These are phyloP conservation scores for Arbutus unedo DNA, from an alignment of 148 eudicot species.

Conservation along the genomic window DNA sequence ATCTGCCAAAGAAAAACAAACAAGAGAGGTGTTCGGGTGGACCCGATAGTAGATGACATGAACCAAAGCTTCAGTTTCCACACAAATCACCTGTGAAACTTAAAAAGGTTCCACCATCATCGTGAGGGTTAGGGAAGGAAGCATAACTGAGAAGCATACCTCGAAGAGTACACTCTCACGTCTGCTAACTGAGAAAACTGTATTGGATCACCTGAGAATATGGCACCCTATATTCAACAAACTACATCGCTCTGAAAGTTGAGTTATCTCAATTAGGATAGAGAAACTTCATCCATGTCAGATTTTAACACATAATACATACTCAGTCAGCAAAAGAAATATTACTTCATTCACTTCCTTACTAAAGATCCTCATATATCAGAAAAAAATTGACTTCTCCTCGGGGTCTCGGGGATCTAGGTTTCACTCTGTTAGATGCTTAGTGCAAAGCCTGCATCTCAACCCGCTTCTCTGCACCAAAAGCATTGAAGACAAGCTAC, in stretches of 20 bases:
- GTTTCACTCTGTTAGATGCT: slow-evolving; percentile 60
- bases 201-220: slow-evolving; percentile 37
- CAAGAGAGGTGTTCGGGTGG: too few relatives aligned
- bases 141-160: slow-evolving; percentile 79
- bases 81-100: slow-evolving; percentile 17
- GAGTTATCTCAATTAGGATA: slow-evolving; percentile 30
- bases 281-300: slow-evolving; percentile 30
- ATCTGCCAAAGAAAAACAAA: not conserved
- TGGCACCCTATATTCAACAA: slow-evolving; percentile 45
- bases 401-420: slow-evolving; percentile 56
- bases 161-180: slow-evolving; percentile 74
- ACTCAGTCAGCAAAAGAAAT: slow-evolving; percentile 18
- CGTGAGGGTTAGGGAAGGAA: slow-evolving; percentile 23
- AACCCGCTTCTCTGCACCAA: slow-evolving; percentile 91
- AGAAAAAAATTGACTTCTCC: slow-evolving; percentile 40
- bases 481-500: slow-evolving; percentile 74
- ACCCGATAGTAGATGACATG: not conserved
- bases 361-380: slow-evolving; percentile 42
- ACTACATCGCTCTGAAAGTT: slow-evolving; percentile 46
- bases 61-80: not conserved
- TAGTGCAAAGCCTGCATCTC: slow-evolving; percentile 70
- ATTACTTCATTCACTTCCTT: slow-evolving; percentile 34
- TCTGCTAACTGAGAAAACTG: slow-evolving; percentile 39
- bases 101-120: slow-evolving; percentile 14
- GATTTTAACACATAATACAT: slow-evolving; percentile 20